These are phyloP conservation scores for Paramecium primaurelia DNA, from an alignment of 73 alveolate genomes.

Conservation along the genomic window DNA sequence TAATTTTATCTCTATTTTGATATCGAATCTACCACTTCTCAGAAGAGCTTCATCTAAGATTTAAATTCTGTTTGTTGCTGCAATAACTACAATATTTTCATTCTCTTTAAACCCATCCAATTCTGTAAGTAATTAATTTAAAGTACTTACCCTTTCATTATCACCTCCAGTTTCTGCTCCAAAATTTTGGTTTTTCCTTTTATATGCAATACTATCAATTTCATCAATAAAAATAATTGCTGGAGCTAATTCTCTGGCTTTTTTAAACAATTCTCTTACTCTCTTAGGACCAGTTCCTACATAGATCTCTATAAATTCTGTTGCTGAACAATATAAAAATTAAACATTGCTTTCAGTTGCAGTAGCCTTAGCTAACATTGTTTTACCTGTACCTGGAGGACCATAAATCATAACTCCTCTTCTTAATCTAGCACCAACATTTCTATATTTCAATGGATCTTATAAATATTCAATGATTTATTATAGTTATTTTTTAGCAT, in stretches of 20 bases:
- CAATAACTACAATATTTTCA: conserved; percentile 81
- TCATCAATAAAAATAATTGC: conserved; percentile 94
- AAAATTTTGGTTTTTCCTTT: conserved; percentile 62
- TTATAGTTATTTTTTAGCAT: conserved; percentile 43
- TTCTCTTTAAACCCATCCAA: conserved; percentile 90
- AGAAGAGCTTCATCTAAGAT: conserved; percentile 85
- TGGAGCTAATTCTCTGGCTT: conserved; percentile 84
- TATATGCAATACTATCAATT: conserved; percentile 84
- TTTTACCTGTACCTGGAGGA: conserved; percentile 90
- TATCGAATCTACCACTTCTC: conserved; percentile 95
- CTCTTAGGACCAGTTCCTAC: conserved; percentile 95
- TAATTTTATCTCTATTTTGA: conserved; percentile 75
- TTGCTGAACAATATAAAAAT: conserved; percentile 79
- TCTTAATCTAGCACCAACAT: conserved; percentile 61
- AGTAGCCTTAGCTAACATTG: conserved; percentile 93
- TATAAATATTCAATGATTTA: conserved; percentile 50
- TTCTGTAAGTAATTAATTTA: conserved; percentile 75
- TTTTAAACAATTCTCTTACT: conserved; percentile 83
- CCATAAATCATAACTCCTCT: conserved; percentile 62
- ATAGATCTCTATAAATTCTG: conserved; percentile 91
- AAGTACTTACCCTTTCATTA: conserved; percentile 60
- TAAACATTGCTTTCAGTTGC: conserved; percentile 87
- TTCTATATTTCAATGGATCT: conserved; percentile 34
- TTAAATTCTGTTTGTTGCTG: conserved; percentile 85
- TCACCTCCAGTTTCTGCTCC: conserved; percentile 58